A percentile compares a stretch with the other conserved stretches of the same genome.
phyloP scores from a whole-genome alignment of 73 alveolate genomes.

The Stentor coeruleus region DNA sequence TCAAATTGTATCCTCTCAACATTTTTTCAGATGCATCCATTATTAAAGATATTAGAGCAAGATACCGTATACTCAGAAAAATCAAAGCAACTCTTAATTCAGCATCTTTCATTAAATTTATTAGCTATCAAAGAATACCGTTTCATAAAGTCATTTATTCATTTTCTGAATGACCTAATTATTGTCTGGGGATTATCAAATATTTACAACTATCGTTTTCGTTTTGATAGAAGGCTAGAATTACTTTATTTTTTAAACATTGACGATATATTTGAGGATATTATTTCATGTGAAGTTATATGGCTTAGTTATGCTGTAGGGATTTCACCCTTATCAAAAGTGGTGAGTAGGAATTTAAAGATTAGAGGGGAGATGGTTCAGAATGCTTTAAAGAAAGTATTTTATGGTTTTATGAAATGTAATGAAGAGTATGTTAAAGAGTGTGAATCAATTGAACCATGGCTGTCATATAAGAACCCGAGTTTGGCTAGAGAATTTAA shows the following conservation, averaged over 20 bases:
- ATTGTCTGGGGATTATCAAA: background rate
- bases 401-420: background rate
- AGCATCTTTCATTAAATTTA: background rate
- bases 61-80: background rate
- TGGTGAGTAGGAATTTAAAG: too few relatives aligned
- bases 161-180: background rate
- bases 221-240: background rate
- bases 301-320: background rate
- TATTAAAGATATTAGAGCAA: too few relatives aligned
- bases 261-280: background rate
- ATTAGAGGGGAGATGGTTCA: background rate
- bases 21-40: background rate
- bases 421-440: background rate
- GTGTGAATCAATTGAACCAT: background rate
- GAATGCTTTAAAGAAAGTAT: background rate
- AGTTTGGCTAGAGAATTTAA: background rate
- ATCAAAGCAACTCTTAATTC: background rate
- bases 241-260: too few relatives aligned
- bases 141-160: background rate
- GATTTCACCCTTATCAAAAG: background rate
- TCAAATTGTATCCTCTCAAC: background rate
- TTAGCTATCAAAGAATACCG: background rate
- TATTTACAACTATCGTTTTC: background rate
- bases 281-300: background rate
- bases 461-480: background rate